Conservation (phyloP, 495 filamentous ascomycete species). For the Cladorrhinum samala region DNA sequence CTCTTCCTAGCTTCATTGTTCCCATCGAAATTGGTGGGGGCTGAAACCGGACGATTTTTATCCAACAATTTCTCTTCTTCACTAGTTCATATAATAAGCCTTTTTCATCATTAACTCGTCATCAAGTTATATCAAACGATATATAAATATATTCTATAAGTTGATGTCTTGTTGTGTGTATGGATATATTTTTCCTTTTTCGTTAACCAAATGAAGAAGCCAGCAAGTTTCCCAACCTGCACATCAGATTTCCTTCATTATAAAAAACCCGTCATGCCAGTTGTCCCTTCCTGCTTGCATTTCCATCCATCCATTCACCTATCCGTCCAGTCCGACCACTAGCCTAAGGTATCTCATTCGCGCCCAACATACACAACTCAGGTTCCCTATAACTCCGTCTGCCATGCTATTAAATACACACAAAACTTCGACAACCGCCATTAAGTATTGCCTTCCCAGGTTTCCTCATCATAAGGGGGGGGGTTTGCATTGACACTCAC, state of each 20-base stretch:
- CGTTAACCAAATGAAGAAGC: neutral
- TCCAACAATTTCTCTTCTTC: too few species aligned
- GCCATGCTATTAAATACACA: neutral
- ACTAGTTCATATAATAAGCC: too few species aligned
- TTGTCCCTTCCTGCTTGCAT: neutral
- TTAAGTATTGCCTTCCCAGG: neutral
- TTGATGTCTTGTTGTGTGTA: neutral
- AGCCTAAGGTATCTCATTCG: too few species aligned
- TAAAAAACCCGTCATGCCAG: neutral
- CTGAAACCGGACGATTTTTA: too few species aligned
- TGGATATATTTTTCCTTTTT: neutral
- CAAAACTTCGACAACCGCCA: neutral
- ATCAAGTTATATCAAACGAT: neutral
- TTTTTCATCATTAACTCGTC: too few species aligned
- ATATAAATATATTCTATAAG: neutral
- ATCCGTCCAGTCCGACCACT: too few species aligned
- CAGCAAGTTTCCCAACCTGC: neutral
- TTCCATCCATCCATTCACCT: neutral
- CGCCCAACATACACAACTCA: neutral
- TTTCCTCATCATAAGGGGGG: too few species aligned
- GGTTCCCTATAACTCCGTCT: neutral
- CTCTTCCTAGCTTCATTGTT: too few species aligned
- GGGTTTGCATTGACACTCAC: too few species aligned
- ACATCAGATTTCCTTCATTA: neutral
- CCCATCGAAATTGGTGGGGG: too few species aligned